phyloP scores from a whole-genome alignment of 148 eudicot genomes.

The Limonium bicolor region DNA sequence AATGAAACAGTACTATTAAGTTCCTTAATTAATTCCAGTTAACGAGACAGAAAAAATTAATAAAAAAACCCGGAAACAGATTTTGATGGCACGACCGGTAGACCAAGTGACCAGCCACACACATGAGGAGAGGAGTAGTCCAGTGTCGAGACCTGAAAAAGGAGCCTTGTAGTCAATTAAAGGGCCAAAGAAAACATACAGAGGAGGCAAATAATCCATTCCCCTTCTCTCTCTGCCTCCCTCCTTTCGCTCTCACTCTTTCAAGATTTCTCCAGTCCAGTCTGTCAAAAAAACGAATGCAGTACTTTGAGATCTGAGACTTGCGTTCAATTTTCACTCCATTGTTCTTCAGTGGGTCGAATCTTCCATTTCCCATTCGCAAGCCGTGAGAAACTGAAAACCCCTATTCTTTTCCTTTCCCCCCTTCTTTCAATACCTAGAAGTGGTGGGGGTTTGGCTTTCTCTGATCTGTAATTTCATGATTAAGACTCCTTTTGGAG shows the following conservation, averaged over 20 bases:
- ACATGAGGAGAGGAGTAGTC: no score
- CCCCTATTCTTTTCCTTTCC: background rate
- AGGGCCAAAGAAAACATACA: background rate
- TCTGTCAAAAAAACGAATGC: no score
- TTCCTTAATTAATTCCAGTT: background rate
- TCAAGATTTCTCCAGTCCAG: background rate
- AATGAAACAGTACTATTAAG: background rate
- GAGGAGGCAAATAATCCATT: background rate
- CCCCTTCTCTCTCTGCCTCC: background rate
- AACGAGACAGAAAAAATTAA: background rate
- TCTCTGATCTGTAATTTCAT: slow-evolving; percentile 2
- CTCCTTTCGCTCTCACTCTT: background rate
- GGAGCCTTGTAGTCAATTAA: background rate
- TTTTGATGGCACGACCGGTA: background rate
- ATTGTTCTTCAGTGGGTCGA: background rate
- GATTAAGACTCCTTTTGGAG: background rate
- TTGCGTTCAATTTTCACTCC: background rate
- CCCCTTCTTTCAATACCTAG: background rate
- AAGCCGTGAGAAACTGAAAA: no score
- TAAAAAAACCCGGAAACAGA: background rate
- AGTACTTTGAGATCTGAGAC: background rate
- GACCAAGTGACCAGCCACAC: background rate
- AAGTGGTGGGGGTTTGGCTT: slow-evolving; percentile 1
- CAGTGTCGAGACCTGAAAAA: background rate
- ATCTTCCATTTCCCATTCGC: background rate